Evolutionary conservation across 495 filamentous ascomycete genomes (phyloP).

Genomic region (Podospora conica): DNA sequence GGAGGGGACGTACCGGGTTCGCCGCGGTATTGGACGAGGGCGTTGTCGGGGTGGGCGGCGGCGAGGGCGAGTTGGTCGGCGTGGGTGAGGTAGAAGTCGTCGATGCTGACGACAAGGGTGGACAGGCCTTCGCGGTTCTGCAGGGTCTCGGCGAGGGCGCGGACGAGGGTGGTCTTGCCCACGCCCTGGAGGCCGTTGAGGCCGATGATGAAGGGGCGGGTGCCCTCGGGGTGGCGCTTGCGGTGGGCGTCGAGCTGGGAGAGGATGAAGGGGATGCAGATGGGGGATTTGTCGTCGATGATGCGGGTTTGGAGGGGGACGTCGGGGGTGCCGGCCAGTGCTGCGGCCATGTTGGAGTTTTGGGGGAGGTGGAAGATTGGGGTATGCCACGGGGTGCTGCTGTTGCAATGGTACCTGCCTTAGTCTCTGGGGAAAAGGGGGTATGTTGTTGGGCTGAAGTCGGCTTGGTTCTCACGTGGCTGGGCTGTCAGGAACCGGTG

Average conservation of each 20-base stretch:
- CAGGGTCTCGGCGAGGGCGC: conserved; percentile 60
- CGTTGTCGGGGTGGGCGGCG: conserved; percentile 58
- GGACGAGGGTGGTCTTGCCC: conserved; percentile 85
- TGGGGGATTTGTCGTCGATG: conserved; percentile 78
- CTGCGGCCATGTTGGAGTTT: conserved; percentile 6
- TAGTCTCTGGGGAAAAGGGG: background rate
- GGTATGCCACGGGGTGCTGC: background rate
- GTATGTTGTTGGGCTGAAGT: background rate
- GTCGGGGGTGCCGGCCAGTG: conserved; percentile 13
- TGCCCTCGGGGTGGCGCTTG: conserved; percentile 26
- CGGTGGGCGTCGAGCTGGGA: conserved; percentile 52
- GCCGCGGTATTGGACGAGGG: conserved; percentile 73
- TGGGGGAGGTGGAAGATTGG: conserved; percentile 3
- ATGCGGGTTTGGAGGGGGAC: conserved; percentile 32
- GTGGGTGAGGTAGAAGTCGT: conserved; percentile 83
- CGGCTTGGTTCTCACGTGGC: background rate
- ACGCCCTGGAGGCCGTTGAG: conserved; percentile 74
- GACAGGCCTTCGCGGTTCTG: conserved; percentile 58
- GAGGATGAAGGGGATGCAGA: conserved; percentile 82
- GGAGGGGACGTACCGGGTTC: conserved; percentile 51
- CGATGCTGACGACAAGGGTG: conserved; percentile 76
- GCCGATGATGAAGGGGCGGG: conserved; percentile 51
- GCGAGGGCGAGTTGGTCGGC: conserved; percentile 65
- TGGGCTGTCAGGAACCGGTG: background rate
- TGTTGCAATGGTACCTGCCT: background rate